phyloP scores from a whole-genome alignment of 208 protist genomes.

The Leishmania tarentolae region DNA sequence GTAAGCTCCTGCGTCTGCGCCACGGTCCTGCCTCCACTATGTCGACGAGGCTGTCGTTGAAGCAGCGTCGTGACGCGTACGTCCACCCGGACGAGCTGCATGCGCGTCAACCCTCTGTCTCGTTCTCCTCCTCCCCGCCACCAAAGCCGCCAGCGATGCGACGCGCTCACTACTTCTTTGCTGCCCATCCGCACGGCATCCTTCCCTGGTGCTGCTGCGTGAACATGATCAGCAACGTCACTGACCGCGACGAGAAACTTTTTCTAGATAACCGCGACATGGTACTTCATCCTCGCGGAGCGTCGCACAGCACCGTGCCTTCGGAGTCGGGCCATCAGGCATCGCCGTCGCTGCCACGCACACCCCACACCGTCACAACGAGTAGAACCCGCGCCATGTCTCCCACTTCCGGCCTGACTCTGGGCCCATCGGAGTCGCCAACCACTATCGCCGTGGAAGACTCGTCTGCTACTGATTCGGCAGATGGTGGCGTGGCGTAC shows the following conservation, averaged over 20 bases:
- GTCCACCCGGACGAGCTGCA: not conserved
- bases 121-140: not conserved
- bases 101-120: not conserved
- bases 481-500: constrained; percentile 6
- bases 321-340: not conserved
- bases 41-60: not conserved
- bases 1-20: constrained; percentile 5
- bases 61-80: not conserved
- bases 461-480: not conserved
- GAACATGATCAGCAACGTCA: constrained; percentile 39
- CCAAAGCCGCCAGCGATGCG: constrained; percentile 21
- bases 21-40: not conserved
- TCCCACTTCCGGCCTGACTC: not conserved
- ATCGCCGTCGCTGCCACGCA: not conserved
- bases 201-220: constrained; percentile 50
- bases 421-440: not conserved
- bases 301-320: not conserved
- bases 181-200: constrained; percentile 59
- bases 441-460: not conserved
- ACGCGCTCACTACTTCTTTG: constrained; percentile 54
- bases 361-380: constrained; percentile 15
- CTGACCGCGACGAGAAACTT: constrained; percentile 21
- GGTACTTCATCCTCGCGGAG: constrained; percentile 1
- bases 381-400: constrained; percentile 12
- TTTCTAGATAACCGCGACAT: constrained; percentile 40